phyloP scores from a whole-genome alignment of 352 stramenopile genomes.

The Phytophthora pluvialis region DNA sequence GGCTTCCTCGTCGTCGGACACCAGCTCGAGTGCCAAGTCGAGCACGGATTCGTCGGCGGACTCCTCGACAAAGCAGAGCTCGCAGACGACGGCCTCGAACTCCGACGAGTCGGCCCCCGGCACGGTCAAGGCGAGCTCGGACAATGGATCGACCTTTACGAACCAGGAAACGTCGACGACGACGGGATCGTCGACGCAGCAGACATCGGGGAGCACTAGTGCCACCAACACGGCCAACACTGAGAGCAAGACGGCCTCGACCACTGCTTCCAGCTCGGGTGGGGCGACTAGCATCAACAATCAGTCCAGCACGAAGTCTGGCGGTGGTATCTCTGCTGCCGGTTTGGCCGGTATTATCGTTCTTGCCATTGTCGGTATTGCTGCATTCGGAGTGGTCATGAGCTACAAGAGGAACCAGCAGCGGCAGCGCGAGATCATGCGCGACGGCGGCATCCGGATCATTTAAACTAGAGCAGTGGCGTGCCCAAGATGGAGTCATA shows the following conservation, averaged over 20 bases:
- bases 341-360: constrained; percentile 69
- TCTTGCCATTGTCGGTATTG: constrained; percentile 57
- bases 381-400: constrained; percentile 55
- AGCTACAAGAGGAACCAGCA: constrained; percentile 85
- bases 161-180: constrained; percentile 32
- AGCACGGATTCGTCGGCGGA: constrained; percentile 16
- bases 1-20: constrained; percentile 12
- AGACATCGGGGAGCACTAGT: constrained; percentile 10
- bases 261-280: not conserved
- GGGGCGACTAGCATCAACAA: constrained; percentile 42
- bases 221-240: constrained; percentile 11
- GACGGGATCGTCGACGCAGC: constrained; percentile 23
- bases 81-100: constrained; percentile 4
- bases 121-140: constrained; percentile 47
- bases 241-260: constrained; percentile 16
- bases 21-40: not conserved
- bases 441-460: constrained; percentile 55
- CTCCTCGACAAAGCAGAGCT: constrained; percentile 13
- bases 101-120: constrained; percentile 28
- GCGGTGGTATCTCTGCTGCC: constrained; percentile 48
- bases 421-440: constrained; percentile 80
- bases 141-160: constrained; percentile 39
- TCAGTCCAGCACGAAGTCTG: constrained; percentile 41
- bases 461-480: constrained; percentile 38
- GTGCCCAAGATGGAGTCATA: constrained; percentile 6